Percentiles rank a stretch among this genome's conserved stretches.
Conservation (phyloP, 345 rosid species). For the Eucalyptus tenuipes region DNA sequence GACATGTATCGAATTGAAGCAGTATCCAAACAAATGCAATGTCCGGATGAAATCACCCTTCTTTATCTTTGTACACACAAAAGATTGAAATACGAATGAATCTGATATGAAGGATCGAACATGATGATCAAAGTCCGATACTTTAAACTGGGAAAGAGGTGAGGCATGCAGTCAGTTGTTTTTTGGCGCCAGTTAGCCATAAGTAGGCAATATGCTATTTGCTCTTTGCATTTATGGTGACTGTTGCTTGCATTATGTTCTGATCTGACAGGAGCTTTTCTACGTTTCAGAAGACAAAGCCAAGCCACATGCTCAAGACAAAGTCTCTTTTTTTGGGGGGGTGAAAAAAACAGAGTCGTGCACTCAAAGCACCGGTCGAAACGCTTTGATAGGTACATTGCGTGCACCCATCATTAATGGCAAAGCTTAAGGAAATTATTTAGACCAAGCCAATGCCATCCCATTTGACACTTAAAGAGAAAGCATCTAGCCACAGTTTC, state of each 20-base stretch:
- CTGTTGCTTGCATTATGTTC: background rate
- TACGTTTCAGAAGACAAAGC: background rate
- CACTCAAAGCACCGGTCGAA: background rate
- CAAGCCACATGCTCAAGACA: background rate
- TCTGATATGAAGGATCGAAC: background rate
- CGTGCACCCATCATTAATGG: background rate
- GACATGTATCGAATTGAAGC: background rate
- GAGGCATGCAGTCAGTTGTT: background rate
- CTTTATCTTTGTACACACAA: background rate
- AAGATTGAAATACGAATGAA: background rate
- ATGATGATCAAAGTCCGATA: background rate
- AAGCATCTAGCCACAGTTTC: background rate
- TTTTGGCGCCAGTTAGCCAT: background rate
- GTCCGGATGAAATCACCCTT: background rate
- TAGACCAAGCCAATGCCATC: background rate
- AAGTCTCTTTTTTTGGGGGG: background rate
- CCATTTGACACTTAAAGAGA: background rate
- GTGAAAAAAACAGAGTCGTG: background rate
- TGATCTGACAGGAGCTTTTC: background rate
- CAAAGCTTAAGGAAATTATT: background rate
- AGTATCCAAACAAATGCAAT: background rate
- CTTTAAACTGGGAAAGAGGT: background rate
- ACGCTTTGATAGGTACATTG: background rate
- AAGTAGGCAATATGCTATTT: background rate
- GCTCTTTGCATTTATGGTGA: background rate